Evolutionary conservation across 768 basidiomycete genomes (phyloP).

Genomic region (Amanita jacksonii): DNA sequence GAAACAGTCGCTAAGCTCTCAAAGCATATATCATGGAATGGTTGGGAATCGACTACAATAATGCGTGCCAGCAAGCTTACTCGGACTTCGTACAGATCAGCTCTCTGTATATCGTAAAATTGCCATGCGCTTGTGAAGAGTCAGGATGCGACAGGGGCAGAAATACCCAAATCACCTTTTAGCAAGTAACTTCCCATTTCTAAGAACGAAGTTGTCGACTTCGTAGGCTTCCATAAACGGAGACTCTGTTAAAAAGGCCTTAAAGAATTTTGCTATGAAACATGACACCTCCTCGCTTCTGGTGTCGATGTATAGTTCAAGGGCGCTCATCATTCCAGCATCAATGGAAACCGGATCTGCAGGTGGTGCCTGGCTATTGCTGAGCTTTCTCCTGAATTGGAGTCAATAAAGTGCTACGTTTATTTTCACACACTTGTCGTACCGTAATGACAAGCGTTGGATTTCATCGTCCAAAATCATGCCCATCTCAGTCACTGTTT

Average conservation of each 20-base stretch:
- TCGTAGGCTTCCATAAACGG: conserved; percentile 56
- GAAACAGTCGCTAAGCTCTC: conserved; percentile 24
- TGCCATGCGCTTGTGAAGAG: conserved; percentile 47
- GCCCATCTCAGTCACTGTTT: conserved; percentile 31
- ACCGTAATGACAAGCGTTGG: conserved; percentile 48
- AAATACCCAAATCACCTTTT: conserved; percentile 36
- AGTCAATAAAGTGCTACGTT: not conserved
- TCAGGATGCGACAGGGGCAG: conserved; percentile 1
- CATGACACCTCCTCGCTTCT: conserved; percentile 40
- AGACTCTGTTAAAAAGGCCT: conserved; percentile 49
- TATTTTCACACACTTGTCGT: conserved; percentile 13
- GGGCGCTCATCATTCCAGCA: conserved; percentile 41
- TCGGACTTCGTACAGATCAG: conserved; percentile 44
- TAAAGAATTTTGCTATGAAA: conserved; percentile 52
- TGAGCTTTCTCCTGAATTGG: conserved; percentile 35
- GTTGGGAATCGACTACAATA: conserved; percentile 53
- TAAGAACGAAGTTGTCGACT: conserved; percentile 63
- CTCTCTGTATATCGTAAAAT: conserved; percentile 52
- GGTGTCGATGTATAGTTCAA: conserved; percentile 41
- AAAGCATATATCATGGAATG: conserved; percentile 44
- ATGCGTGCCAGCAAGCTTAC: conserved; percentile 47
- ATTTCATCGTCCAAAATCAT: conserved; percentile 42
- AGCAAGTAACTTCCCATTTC: conserved; percentile 48
- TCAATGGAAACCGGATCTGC: conserved; percentile 57
- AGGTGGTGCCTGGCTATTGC: conserved; percentile 29